Conservation (phyloP, 495 filamentous ascomycete species). For the Xanthoparmelia taractica region DNA sequence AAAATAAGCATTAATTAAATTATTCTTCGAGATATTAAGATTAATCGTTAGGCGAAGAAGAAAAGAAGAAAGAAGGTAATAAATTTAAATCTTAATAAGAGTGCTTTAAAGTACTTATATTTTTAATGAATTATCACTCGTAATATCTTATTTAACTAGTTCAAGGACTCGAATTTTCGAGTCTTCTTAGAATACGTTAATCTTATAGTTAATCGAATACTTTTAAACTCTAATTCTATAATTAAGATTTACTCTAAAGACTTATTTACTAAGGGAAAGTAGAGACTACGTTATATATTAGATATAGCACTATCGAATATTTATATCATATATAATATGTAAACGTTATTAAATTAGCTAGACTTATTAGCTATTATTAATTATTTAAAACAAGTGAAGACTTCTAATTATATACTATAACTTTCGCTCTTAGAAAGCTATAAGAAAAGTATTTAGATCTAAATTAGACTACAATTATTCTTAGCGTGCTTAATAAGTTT, state of each 20-base stretch:
- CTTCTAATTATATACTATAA: no score
- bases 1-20: background rate
- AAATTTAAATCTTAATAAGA: background rate
- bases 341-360: background rate
- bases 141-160: background rate
- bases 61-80: background rate
- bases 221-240: background rate
- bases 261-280: background rate
- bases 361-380: no score
- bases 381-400: no score
- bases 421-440: background rate
- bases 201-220: no score
- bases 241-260: background rate
- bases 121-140: background rate
- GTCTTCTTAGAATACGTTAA: background rate
- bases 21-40: background rate
- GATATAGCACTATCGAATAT: background rate
- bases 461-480: background rate
- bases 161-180: background rate
- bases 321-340: constrained; percentile 1
- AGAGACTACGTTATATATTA: background rate
- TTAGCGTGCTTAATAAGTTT: background rate
- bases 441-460: background rate
- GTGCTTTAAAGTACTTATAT: background rate
- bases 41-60: background rate